A percentile compares a stretch with the other conserved stretches of the same genome.
phyloP scores from a whole-genome alignment of 257 asterid species.

The Nicotiana undulata region DNA sequence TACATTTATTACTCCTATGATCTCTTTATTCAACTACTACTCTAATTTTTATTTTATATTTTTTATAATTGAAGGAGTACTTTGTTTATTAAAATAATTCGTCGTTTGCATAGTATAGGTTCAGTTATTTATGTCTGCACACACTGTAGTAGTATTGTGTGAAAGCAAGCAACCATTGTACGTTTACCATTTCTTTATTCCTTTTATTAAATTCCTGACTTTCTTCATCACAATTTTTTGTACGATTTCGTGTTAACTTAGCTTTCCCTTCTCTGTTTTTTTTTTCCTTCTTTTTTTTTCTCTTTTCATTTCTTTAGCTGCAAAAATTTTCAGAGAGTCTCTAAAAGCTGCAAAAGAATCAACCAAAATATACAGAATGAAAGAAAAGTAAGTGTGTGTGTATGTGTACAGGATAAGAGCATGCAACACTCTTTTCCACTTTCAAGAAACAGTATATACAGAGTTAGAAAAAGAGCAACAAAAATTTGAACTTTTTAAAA shows the following conservation, averaged over 20 bases:
- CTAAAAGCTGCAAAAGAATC: slow-evolving; percentile 49
- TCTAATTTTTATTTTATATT: too few species aligned
- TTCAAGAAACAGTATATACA: slow-evolving; percentile 10
- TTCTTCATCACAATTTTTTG: slow-evolving; percentile 1
- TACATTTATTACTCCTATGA: neutral
- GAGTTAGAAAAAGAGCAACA: slow-evolving; percentile 5
- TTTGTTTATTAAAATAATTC: neutral
- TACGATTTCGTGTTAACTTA: slow-evolving; percentile 52
- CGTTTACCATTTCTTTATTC: slow-evolving; percentile 10
- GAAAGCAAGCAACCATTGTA: slow-evolving; percentile 25
- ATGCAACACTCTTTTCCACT: slow-evolving; percentile 32
- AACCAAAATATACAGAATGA: slow-evolving; percentile 24
- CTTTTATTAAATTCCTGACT: neutral
- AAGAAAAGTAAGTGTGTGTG: slow-evolving; percentile 3
- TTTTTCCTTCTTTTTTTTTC: too few species aligned
- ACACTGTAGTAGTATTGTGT: neutral
- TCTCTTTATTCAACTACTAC: neutral
- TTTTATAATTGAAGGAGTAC: too few species aligned
- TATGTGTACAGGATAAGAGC: slow-evolving; percentile 38
- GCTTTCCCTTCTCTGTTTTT: slow-evolving; percentile 12
- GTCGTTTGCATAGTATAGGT: neutral
- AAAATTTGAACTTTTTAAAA: neutral
- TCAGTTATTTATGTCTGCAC: slow-evolving; percentile 22
- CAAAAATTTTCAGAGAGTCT: neutral
- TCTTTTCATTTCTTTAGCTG: slow-evolving; percentile 22